A percentile compares a stretch with the other conserved stretches of the same genome.
These are phyloP conservation scores for Arbutus unedo DNA, from an alignment of 148 eudicot species.

Conservation along the genomic window DNA sequence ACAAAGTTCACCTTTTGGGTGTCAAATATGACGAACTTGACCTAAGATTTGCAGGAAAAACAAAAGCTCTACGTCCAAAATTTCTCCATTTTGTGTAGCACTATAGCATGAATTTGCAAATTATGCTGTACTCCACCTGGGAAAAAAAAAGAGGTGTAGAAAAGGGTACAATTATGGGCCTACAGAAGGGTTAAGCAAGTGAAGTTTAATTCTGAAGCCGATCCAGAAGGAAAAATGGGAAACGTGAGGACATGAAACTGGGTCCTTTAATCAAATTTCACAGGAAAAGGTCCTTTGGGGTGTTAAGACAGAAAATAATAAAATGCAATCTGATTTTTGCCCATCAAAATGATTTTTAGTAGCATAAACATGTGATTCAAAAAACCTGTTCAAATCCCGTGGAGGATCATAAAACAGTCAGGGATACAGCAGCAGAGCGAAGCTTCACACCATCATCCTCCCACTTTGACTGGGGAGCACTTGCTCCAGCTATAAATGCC, in stretches of 20 bases:
- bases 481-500: slow-evolving; percentile 81
- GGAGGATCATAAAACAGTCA: slow-evolving; percentile 49
- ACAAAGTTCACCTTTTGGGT: neutral
- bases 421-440: slow-evolving; percentile 89
- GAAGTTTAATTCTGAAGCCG: neutral
- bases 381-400: slow-evolving; percentile 16
- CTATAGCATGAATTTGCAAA: neutral
- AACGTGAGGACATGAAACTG: neutral
- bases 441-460: slow-evolving; percentile 79
- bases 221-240: neutral
- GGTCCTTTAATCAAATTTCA: neutral
- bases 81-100: neutral
- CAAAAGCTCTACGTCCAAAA: neutral
- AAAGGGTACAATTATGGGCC: neutral
- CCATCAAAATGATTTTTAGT: no score
- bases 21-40: neutral
- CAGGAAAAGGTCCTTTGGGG: neutral
- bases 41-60: neutral
- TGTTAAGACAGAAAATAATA: no score
- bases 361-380: neutral
- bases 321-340: neutral
- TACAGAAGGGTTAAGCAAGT: neutral
- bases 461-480: slow-evolving; percentile 75
- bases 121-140: neutral
- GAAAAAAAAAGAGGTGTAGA: neutral